Evolutionary conservation across 2,329 filamentous ascomycete species (phyloP), one percentile per base, ranked within the genome.

Genomic region (Trichophyton simii): DNA sequence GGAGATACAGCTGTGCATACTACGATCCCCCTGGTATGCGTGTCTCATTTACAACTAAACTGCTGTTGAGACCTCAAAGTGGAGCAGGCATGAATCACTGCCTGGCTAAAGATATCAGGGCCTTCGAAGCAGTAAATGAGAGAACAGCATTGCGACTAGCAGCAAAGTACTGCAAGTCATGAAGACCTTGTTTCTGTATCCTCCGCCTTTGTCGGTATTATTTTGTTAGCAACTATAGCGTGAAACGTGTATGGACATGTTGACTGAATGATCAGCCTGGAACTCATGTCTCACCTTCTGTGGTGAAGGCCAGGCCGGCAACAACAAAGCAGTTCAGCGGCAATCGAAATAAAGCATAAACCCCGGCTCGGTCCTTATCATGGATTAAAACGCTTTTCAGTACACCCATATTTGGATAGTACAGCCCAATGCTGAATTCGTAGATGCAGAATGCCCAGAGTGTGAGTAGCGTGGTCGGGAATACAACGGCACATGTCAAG

Each of bases 301-400:
- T 70, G 3, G 78, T 77, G 44, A 79, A 68, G 18, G 73, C 72
- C 58, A 83, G 67, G 11, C 79, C 77, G 4, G 77, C 71, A 8
- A 83, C 77, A 1, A 84, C 80, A 66, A 83, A 82, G 15, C 80
- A 64, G 67, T 85, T 85, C 63, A 86, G 70, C 9, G 83, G 83
- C 13, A 85, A 75, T 34, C 83, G 76, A 67, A 85, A 72, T 59
- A 83, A 72, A 15, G 80, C 79, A 68, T 85, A 85, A 15, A 84
- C 75, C 50, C 77, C 78, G 2, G 78, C 80, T 50, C 83, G 74
- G 25, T 77, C 73, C 1, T 76, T 76, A 67, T 85, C 82, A 1
- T 81, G 77, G n/a, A 84, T 76, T 3, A 82, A 70, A 42, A 74
- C 72, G 5, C 79, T 79, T 69, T 84, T 84, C 60, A 84, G 67